Evolutionary conservation across 2,329 filamentous ascomycete genomes (phyloP).

Genomic region (Ilyonectria destructans): DNA sequence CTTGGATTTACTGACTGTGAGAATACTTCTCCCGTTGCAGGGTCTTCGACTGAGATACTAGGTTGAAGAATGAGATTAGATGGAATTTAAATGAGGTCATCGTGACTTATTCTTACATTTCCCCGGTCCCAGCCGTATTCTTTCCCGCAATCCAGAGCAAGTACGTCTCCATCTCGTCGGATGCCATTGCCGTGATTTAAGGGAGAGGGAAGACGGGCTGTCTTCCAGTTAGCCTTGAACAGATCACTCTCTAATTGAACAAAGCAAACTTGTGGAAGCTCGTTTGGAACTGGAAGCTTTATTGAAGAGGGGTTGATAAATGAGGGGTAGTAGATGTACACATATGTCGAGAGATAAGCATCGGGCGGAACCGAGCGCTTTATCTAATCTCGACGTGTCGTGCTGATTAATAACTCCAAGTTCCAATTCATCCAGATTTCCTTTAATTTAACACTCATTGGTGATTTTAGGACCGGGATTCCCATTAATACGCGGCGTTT

Average conservation of each 20-base stretch:
- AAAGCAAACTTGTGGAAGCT: not conserved
- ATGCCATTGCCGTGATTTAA: not conserved
- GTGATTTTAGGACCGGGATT: not conserved
- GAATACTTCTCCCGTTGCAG: conserved; percentile 68
- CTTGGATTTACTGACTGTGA: conserved; percentile 58
- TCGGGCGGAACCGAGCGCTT: not conserved
- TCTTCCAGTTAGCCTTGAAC: not conserved
- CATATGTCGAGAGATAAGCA: not conserved
- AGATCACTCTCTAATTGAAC: not conserved
- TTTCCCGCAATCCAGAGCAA: conserved; percentile 48
- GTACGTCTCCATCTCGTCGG: conserved; percentile 12
- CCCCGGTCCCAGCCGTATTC: conserved; percentile 56
- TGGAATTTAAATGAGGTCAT: not conserved
- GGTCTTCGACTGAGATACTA: conserved; percentile 70
- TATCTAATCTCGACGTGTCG: not conserved
- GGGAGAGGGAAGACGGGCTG: not conserved
- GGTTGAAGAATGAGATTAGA: not conserved
- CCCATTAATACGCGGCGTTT: not conserved
- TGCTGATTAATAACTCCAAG: not conserved
- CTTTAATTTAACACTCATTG: not conserved
- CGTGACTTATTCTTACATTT: conserved; percentile 59
- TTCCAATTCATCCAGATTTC: not conserved
- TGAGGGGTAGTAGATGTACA: not conserved
- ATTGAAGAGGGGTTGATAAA: not conserved
- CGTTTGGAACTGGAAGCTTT: not conserved